Conservation (phyloP, 2,329 filamentous ascomycete genomes). For the Trichoderma sp. region DNA sequence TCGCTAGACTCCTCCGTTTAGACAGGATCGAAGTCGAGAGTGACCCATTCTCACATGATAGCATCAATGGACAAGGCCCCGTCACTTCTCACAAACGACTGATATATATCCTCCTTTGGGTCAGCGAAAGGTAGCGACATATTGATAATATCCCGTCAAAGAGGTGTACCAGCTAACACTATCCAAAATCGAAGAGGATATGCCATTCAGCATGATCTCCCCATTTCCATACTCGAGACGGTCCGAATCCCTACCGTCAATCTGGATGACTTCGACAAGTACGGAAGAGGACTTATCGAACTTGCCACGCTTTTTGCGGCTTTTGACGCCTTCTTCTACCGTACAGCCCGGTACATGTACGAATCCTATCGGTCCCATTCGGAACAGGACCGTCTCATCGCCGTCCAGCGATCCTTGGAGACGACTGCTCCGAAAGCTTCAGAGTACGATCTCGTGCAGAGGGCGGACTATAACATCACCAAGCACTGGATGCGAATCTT, state of each 20-base stretch:
- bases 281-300: conserved; percentile 24
- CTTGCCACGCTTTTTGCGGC: conserved; percentile 18
- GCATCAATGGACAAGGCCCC: background rate
- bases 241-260: conserved; percentile 4
- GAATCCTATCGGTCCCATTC: background rate
- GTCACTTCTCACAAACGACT: conserved; percentile 10
- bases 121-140: conserved; percentile 25
- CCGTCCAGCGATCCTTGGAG: conserved; percentile 17
- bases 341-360: conserved; percentile 2
- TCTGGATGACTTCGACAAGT: conserved; percentile 21
- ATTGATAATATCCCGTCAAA: background rate
- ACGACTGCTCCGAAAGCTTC: background rate
- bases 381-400: conserved; percentile 11
- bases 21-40: conserved; percentile 18
- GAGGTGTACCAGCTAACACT: background rate
- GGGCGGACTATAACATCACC: conserved; percentile 27
- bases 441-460: conserved; percentile 20
- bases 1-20: conserved; percentile 19
- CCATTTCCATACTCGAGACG: conserved; percentile 19
- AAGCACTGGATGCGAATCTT: conserved; percentile 25
- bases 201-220: conserved; percentile 24
- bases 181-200: conserved; percentile 6
- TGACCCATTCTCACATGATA: background rate
- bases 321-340: conserved; percentile 22
- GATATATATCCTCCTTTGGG: conserved; percentile 24